Percentiles rank a stretch among this genome's conserved stretches.
These are phyloP conservation scores for Lophiotrema nucula DNA, from an alignment of 495 filamentous ascomycete species.

Conservation along the genomic window DNA sequence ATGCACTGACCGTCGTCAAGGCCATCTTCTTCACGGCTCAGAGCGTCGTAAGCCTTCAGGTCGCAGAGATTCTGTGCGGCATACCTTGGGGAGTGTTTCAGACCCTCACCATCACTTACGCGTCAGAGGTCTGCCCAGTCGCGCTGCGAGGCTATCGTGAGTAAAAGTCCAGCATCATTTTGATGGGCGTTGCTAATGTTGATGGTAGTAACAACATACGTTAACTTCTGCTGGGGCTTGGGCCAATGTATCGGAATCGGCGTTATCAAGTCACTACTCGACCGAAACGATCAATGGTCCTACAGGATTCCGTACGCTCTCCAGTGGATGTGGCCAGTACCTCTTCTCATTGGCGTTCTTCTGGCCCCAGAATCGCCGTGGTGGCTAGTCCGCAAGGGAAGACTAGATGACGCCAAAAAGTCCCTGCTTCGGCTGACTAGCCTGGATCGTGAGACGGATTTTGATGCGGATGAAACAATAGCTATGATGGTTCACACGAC, in stretches of 20 bases:
- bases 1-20: no score
- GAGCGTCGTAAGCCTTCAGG: conserved; percentile 29
- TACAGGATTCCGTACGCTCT: conserved; percentile 45
- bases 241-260: conserved; percentile 42
- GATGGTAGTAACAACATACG: conserved; percentile 32
- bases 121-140: conserved; percentile 38
- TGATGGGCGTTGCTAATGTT: neutral
- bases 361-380: conserved; percentile 44
- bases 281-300: conserved; percentile 39
- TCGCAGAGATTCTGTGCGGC: conserved; percentile 35
- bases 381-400: conserved; percentile 45
- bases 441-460: conserved; percentile 38
- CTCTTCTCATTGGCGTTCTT: conserved; percentile 39
- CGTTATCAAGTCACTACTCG: conserved; percentile 38
- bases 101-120: conserved; percentile 41
- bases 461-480: conserved; percentile 42
- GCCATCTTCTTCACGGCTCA: conserved; percentile 39
- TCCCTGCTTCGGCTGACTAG: conserved; percentile 39
- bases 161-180: neutral
- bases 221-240: conserved; percentile 45
- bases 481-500: conserved; percentile 45
- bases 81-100: conserved; percentile 40
- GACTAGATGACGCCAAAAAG: conserved; percentile 40
- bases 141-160: conserved; percentile 33
- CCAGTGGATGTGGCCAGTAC: conserved; percentile 47